A percentile compares a stretch with the other conserved stretches of the same genome.
These are phyloP conservation scores for Drechslerella dactyloides DNA, from an alignment of 2,329 filamentous ascomycete species.

Conservation along the genomic window DNA sequence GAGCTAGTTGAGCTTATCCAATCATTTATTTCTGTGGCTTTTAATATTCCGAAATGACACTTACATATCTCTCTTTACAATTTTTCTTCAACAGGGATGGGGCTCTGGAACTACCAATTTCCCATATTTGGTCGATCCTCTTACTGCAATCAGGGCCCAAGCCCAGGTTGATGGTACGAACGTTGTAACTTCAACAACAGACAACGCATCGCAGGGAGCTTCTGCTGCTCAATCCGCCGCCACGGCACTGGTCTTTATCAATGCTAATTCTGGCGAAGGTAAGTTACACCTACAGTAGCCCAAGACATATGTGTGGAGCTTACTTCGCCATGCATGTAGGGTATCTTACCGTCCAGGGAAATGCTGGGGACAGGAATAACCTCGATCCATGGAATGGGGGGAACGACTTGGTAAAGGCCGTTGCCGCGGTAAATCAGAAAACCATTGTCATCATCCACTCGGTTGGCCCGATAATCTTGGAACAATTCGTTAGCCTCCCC, in stretches of 20 bases:
- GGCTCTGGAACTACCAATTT: conserved; percentile 76
- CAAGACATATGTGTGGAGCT: background rate
- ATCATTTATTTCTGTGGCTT: background rate
- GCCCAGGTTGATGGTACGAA: conserved; percentile 67
- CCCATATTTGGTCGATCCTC: conserved; percentile 72
- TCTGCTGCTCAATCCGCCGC: conserved; percentile 68
- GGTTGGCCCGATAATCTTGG: conserved; percentile 77
- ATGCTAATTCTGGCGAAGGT: conserved; percentile 78
- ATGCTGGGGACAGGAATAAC: conserved; percentile 88
- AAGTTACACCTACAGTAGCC: no score
- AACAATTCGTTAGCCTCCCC: conserved; percentile 74
- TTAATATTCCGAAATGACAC: conserved; percentile 52
- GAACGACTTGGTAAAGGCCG: conserved; percentile 79
- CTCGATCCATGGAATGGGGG: conserved; percentile 86
- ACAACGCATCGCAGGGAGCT: conserved; percentile 63
- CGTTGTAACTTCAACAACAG: conserved; percentile 67
- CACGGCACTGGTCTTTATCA: conserved; percentile 83
- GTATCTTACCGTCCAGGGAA: conserved; percentile 80
- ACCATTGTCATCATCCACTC: conserved; percentile 92
- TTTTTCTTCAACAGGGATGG: conserved; percentile 75
- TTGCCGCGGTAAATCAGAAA: conserved; percentile 79
- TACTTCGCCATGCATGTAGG: no score
- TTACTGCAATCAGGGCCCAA: conserved; percentile 71
- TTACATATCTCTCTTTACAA: background rate
- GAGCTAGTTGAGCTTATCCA: conserved; percentile 58